Percentiles rank a stretch among this genome's conserved stretches.
Evolutionary conservation across 192 early-diverging fungal species (phyloP).

Genomic region (Phlyctochytrium arcticum): DNA sequence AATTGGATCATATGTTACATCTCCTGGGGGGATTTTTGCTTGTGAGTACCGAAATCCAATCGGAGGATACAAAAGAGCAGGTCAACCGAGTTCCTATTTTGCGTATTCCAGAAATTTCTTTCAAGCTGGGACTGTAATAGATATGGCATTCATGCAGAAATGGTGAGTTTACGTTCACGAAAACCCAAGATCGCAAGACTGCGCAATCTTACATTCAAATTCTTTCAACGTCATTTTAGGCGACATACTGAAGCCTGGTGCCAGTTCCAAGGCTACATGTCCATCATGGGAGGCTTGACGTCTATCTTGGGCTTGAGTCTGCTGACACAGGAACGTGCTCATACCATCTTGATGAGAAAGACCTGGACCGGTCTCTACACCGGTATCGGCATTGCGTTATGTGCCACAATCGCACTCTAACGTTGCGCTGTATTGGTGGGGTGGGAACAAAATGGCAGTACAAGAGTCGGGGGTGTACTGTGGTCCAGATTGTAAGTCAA

Average conservation of each 20-base stretch:
- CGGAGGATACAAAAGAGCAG: background rate
- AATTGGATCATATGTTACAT: slow-evolving; percentile 7
- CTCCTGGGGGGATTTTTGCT: background rate
- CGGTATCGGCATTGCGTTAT: background rate
- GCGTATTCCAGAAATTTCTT: slow-evolving; percentile 8
- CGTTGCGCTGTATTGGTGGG: background rate
- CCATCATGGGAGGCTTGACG: background rate
- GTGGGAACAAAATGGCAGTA: background rate
- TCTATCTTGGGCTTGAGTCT: slow-evolving; percentile 2
- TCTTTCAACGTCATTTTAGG: no score
- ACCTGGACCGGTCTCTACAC: slow-evolving; percentile 9
- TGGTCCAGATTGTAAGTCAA: slow-evolving; percentile 21
- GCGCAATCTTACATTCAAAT: no score
- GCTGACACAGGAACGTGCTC: slow-evolving; percentile 9
- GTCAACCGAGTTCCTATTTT: background rate
- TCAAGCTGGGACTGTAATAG: slow-evolving; percentile 3
- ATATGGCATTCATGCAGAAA: background rate
- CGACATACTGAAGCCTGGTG: slow-evolving; percentile 9
- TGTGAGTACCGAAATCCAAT: no score
- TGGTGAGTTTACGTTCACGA: slow-evolving; percentile 7
- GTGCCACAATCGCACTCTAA: background rate
- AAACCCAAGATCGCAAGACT: no score
- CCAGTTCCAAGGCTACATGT: slow-evolving; percentile 17
- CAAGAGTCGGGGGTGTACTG: slow-evolving; percentile 18
- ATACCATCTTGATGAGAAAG: slow-evolving; percentile 7